These are phyloP conservation scores for Aspergillus niger DNA, from an alignment of 2,329 filamentous ascomycete species.

Conservation along the genomic window DNA sequence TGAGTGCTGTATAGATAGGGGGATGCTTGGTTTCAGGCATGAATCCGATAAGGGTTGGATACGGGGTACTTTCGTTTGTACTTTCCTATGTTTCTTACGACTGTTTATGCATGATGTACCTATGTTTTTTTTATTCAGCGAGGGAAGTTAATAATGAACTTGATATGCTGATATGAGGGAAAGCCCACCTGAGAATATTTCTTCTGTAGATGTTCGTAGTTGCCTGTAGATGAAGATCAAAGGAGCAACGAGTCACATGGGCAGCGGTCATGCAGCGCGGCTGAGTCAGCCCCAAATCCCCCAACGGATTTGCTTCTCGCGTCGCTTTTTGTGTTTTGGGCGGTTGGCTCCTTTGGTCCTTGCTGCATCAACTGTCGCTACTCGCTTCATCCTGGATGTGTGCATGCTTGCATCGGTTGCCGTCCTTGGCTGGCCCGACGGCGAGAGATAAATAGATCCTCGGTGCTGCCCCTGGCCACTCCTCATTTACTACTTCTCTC, in stretches of 20 bases:
- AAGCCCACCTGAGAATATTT: neutral
- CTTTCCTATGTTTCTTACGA: conserved; percentile 26
- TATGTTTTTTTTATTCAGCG: neutral
- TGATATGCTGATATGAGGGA: neutral
- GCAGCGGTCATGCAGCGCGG: neutral
- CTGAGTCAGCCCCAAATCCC: conserved; percentile 2
- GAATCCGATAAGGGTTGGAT: neutral
- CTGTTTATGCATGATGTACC: conserved; percentile 10
- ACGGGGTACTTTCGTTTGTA: conserved; percentile 20
- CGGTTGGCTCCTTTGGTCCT: neutral
- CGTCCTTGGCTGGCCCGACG: neutral
- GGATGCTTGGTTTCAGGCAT: neutral
- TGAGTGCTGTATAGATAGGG: conserved; percentile 4
- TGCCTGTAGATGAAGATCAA: neutral
- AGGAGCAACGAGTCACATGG: neutral
- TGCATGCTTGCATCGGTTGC: neutral
- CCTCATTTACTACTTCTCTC: neutral
- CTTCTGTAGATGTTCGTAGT: neutral
- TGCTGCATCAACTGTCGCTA: neutral
- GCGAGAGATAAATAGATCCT: conserved; percentile 4
- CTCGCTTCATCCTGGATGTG: too few species aligned
- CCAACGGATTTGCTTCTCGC: neutral
- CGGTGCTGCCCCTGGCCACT: neutral
- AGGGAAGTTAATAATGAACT: neutral
- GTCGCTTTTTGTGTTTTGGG: too few species aligned